Evolutionary conservation across 1,284 basidiomycete species (phyloP), one percentile per base, ranked within the genome.

Genomic region (Cryptococcus neoformans): DNA sequence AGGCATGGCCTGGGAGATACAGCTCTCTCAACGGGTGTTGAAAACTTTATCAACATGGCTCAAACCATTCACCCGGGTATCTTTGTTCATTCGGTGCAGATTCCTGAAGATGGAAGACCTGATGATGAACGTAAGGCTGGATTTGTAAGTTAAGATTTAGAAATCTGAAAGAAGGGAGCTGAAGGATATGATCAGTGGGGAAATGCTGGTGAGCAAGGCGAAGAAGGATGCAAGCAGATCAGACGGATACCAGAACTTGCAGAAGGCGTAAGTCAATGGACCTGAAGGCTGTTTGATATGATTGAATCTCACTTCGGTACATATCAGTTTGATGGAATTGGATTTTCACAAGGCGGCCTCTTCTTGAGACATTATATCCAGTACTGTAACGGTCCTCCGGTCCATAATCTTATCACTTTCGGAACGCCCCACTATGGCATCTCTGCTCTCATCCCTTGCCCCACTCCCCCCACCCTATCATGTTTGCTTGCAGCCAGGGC

Each of bases 341-440:
- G 93, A 0, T 89, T 96, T 75, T 92, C 90, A 1, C 92, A 96
- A 83, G 92, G 90, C 39, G 94, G 95, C 1, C 90, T 96, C 66
- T 94, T 97, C 75, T 81, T 98, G 44, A 84, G 95, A 11, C 92
- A 87, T 37, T 93, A 94, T 63, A 85, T 90, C 14, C 90, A 98
- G 72, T 82, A 86, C 49, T 92, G 89, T 76, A 90, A 92, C 69
- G 78, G 80, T 11, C 90, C 90, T 0, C 85, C 85, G 0, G 77
- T 93, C 9, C 79, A 86, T 68, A 95, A 94, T 72, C 84, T 99
- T 62, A 85, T 99, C 61, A 97, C 94, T 0, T 77, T 92, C 36
- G 76, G 76, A 35, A 69, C 74, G 21, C 76, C 76, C 2, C 75
- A 78, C 62, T 73, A 68, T 49, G 76, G 76, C 42, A 77, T 78